Percentiles rank a stretch among this genome's conserved stretches.
Evolutionary conservation across 768 basidiomycete genomes (phyloP).

Genomic region (Pulveroboletus sp.): DNA sequence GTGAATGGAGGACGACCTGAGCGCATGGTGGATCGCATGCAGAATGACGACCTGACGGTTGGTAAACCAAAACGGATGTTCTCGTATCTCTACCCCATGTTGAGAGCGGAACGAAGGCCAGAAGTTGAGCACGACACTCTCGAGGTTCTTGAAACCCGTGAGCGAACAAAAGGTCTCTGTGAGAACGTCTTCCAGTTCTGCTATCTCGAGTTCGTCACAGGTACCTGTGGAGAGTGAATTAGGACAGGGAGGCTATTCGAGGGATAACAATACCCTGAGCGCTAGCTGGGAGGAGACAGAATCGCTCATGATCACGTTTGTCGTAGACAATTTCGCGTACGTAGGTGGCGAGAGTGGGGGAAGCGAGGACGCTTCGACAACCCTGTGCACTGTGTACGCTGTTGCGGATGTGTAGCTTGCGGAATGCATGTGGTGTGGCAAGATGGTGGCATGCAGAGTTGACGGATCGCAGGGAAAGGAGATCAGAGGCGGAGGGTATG

Average conservation of each 20-base stretch:
- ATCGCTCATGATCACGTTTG: constrained; percentile 21
- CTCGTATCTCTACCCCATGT: constrained; percentile 18
- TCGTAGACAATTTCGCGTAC: constrained; percentile 30
- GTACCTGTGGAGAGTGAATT: constrained; percentile 1
- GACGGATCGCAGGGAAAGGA: constrained; percentile 25
- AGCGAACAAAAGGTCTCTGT: constrained; percentile 24
- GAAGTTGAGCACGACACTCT: constrained; percentile 24
- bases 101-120: constrained; percentile 30
- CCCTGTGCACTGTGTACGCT: constrained; percentile 27
- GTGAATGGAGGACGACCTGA: constrained; percentile 17
- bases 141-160: constrained; percentile 16
- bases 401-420: constrained; percentile 20
- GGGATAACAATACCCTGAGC: constrained; percentile 8
- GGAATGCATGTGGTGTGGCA: constrained; percentile 24
- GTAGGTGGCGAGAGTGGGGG: constrained; percentile 19
- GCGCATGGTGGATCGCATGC: constrained; percentile 21
- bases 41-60: constrained; percentile 24
- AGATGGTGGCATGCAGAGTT: constrained; percentile 25
- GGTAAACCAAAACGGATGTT: constrained; percentile 31
- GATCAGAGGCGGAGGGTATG: constrained; percentile 22
- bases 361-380: constrained; percentile 18
- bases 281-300: constrained; percentile 18
- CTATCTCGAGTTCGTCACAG: constrained; percentile 28
- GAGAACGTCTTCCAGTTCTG: constrained; percentile 29
- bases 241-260: too few species aligned